These are phyloP conservation scores for Plasmodium vinckei DNA, from an alignment of 169 alveolate genomes.

Conservation along the genomic window DNA sequence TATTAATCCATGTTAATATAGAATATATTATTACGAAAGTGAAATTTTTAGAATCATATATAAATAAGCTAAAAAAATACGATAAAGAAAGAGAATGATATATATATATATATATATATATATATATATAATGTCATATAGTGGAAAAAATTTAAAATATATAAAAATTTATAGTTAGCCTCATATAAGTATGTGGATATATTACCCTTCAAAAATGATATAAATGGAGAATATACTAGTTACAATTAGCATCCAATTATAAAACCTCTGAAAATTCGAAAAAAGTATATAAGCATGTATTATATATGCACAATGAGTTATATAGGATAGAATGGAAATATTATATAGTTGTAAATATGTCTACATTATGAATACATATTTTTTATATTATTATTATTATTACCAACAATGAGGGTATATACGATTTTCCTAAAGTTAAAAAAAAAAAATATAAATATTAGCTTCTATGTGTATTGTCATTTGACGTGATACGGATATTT, in stretches of 20 bases:
- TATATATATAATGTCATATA: neutral
- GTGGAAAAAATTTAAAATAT: neutral
- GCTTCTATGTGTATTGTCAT: neutral
- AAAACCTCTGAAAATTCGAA: slow-evolving; percentile 32
- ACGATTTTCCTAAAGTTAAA: slow-evolving; percentile 35
- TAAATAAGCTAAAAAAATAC: slow-evolving; percentile 26
- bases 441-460: slow-evolving; percentile 7
- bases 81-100: neutral
- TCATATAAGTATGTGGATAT: neutral
- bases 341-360: neutral
- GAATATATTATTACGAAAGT: slow-evolving; percentile 22
- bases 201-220: slow-evolving; percentile 46
- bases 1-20: slow-evolving; percentile 20
- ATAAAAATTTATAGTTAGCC: neutral
- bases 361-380: neutral
- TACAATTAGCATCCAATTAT: slow-evolving; percentile 70
- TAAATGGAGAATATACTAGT: slow-evolving; percentile 53
- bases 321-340: neutral
- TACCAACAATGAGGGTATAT: slow-evolving; percentile 53
- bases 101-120: neutral
- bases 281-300: too few species aligned
- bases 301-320: neutral
- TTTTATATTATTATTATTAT: neutral
- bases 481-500: too few species aligned
- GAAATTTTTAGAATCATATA: slow-evolving; percentile 9